Percentiles rank a stretch among this genome's conserved stretches.
Conservation (phyloP, 495 filamentous ascomycete species). For the Aspergillus taichungensis region DNA sequence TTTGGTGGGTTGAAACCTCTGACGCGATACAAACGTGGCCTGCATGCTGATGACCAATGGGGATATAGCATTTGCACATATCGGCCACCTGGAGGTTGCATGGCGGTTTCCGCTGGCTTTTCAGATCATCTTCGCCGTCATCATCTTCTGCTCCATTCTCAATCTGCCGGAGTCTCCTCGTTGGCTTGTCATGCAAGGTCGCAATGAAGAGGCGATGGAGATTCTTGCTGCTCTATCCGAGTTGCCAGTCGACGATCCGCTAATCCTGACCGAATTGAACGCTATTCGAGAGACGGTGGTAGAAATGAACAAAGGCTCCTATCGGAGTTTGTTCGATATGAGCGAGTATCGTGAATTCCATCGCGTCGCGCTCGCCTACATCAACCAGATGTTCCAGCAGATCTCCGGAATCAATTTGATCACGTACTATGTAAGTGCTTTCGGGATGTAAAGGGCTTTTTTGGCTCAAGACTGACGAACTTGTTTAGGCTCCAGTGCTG, state of each 20-base stretch:
- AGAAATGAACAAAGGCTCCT: no score
- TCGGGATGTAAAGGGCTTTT: constrained; percentile 22
- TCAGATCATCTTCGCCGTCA: constrained; percentile 54
- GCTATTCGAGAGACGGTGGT: no score
- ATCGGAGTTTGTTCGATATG: no score
- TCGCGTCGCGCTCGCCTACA: no score
- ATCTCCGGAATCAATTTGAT: no score
- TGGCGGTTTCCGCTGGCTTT: constrained; percentile 73
- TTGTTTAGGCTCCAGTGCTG: constrained; percentile 18
- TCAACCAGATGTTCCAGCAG: no score
- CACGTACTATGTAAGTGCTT: no score
- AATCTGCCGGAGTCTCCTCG: constrained; percentile 61
- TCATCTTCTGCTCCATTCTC: constrained; percentile 49
- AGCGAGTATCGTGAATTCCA: no score
- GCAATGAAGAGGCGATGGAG: constrained; percentile 52
- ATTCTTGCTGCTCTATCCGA: constrained; percentile 46
- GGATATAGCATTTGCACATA: constrained; percentile 44
- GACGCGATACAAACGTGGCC: background rate
- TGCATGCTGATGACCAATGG: background rate
- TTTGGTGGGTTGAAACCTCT: constrained; percentile 34
- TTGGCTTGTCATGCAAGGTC: constrained; percentile 61
- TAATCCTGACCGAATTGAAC: no score
- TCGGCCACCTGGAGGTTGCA: constrained; percentile 42
- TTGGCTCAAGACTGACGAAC: constrained; percentile 50
- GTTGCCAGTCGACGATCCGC: constrained; percentile 43